These are phyloP conservation scores for Cyclotella sp. DNA, from an alignment of 108 stramenopile species.

Conservation along the genomic window DNA sequence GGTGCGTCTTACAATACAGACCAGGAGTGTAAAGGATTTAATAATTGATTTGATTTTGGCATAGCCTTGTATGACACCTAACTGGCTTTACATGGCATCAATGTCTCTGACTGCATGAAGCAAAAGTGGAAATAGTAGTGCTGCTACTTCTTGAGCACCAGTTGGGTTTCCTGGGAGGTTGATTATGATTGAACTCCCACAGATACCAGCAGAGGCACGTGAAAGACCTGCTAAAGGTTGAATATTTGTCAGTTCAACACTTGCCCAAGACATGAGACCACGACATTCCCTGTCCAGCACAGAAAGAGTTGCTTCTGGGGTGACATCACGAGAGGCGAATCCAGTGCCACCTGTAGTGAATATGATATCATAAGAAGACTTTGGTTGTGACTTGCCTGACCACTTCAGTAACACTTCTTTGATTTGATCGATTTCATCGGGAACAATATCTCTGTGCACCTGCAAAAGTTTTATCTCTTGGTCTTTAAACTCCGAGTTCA, in stretches of 20 bases:
- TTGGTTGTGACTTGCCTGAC: conserved; percentile 42
- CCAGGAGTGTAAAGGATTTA: too few species aligned
- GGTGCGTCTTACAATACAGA: too few species aligned
- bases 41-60: too few species aligned
- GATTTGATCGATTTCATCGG: conserved; percentile 81
- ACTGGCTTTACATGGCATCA: neutral
- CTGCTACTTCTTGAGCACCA: conserved; percentile 70
- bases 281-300: conserved; percentile 70
- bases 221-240: conserved; percentile 85
- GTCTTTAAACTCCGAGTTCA: conserved; percentile 37
- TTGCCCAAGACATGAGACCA: conserved; percentile 81
- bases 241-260: conserved; percentile 56
- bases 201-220: conserved; percentile 77
- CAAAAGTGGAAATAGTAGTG: conserved; percentile 72
- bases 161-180: conserved; percentile 87
- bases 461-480: conserved; percentile 32
- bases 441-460: conserved; percentile 64
- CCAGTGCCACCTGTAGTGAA: conserved; percentile 95
- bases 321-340: conserved; percentile 85
- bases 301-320: conserved; percentile 86
- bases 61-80: too few species aligned
- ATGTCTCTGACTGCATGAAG: conserved; percentile 73
- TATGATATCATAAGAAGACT: conserved; percentile 64
- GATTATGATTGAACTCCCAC: conserved; percentile 66
- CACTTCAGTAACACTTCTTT: conserved; percentile 55